phyloP scores from a whole-genome alignment of 352 stramenopile species.

The Phytophthora agathidicida region DNA sequence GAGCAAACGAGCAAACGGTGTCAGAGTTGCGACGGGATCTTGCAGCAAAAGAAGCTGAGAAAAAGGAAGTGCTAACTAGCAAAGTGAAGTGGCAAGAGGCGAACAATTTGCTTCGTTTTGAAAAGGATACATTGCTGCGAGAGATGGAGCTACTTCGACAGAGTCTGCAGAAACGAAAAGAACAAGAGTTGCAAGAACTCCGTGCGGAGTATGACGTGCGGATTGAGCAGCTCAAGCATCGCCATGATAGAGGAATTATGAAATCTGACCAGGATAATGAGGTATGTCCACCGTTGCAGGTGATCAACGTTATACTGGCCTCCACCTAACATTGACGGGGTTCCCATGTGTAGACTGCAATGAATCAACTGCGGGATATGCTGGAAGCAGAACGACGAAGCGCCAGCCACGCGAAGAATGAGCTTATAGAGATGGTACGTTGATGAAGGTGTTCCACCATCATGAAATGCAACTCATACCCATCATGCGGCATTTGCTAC shows the following conservation, averaged over 20 bases:
- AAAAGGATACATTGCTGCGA: constrained; percentile 68
- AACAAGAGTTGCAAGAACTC: constrained; percentile 57
- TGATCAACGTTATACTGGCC: neutral
- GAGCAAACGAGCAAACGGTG: constrained; percentile 26
- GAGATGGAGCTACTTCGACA: constrained; percentile 66
- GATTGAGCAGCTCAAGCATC: constrained; percentile 64
- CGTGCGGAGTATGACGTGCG: constrained; percentile 56
- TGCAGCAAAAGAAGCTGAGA: constrained; percentile 28
- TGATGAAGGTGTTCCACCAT: neutral
- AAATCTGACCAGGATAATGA: constrained; percentile 65
- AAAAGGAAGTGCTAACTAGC: constrained; percentile 30
- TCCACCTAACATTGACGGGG: neutral
- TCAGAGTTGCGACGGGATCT: constrained; percentile 33
- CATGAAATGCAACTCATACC: no score
- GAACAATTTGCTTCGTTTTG: constrained; percentile 64
- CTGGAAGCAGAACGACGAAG: constrained; percentile 44
- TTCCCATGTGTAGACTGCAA: constrained; percentile 25
- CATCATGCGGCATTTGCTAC: no score
- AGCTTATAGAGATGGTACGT: constrained; percentile 45
- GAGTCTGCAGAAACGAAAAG: constrained; percentile 55
- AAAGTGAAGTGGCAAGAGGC: constrained; percentile 52
- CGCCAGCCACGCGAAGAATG: constrained; percentile 44
- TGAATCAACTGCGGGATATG: constrained; percentile 45
- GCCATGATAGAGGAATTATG: constrained; percentile 47
- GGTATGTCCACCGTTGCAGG: constrained; percentile 21